These are phyloP conservation scores for Limnanthes douglasii DNA, from an alignment of 345 rosid genomes.

Conservation along the genomic window DNA sequence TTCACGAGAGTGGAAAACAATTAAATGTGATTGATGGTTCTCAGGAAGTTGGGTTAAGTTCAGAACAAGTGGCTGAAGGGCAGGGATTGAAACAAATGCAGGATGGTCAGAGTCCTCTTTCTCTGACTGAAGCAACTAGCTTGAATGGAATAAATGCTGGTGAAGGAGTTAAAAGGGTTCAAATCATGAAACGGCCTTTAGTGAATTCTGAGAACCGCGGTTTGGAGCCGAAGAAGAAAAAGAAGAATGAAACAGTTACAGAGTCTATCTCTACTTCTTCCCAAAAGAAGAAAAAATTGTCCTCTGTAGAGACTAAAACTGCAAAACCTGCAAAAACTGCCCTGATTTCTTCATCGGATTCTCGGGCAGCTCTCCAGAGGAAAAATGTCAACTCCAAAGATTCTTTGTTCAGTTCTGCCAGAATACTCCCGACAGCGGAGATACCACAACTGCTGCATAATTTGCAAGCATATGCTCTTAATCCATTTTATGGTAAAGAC, in stretches of 20 bases:
- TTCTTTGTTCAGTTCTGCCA: constrained; percentile 10
- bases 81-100: too few relatives aligned
- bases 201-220: constrained; percentile 23
- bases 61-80: constrained; percentile 15
- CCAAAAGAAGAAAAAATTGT: constrained; percentile 31
- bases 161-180: constrained; percentile 33
- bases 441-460: constrained; percentile 43
- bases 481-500: constrained; percentile 56
- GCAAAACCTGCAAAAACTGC: constrained; percentile 24
- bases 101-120: too few relatives aligned
- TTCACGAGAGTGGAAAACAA: too few relatives aligned
- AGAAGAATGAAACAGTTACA: constrained; percentile 32
- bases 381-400: constrained; percentile 31
- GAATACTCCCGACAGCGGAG: constrained; percentile 23
- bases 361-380: constrained; percentile 16
- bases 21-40: too few relatives aligned
- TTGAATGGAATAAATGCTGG: too few relatives aligned
- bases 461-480: constrained; percentile 63
- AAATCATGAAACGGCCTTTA: constrained; percentile 31
- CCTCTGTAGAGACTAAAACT: constrained; percentile 27
- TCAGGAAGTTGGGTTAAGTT: constrained; percentile 9
- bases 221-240: constrained; percentile 39
- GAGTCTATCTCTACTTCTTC: constrained; percentile 25
- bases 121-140: too few relatives aligned
- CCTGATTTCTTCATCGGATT: too few relatives aligned